phyloP scores from a whole-genome alignment of 129 eudicot species.

The Heracleum sosnowskyi region DNA sequence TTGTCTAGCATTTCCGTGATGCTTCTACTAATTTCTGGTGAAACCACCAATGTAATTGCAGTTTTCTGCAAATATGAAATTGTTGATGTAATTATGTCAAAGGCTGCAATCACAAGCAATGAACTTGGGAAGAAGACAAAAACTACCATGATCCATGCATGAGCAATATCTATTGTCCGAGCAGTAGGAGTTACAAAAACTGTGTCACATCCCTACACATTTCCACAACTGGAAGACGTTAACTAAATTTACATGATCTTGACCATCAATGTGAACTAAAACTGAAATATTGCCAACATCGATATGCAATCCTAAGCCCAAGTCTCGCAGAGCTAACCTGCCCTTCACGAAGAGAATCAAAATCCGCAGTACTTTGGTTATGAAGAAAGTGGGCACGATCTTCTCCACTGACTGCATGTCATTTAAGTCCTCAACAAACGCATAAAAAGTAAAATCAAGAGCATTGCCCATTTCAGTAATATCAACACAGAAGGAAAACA shows the following conservation, averaged over 20 bases:
- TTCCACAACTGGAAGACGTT: conserved; percentile 7
- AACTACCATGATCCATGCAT: conserved; percentile 89
- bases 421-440: conserved; percentile 12
- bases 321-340: conserved; percentile 33
- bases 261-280: conserved; percentile 7
- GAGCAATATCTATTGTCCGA: conserved; percentile 80
- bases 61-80: conserved; percentile 49
- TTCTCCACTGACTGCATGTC: conserved; percentile 70
- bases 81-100: not conserved
- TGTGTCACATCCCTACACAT: conserved; percentile 81
- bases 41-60: conserved; percentile 69
- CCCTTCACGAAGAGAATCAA: conserved; percentile 76
- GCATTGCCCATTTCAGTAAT: not conserved
- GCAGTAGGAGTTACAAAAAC: conserved; percentile 95
- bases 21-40: conserved; percentile 53
- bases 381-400: conserved; percentile 80
- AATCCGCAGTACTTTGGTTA: conserved; percentile 92
- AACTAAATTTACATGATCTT: conserved; percentile 7
- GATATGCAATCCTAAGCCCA: not conserved
- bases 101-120: not conserved
- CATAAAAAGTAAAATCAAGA: not conserved
- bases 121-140: not conserved
- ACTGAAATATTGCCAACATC: not conserved
- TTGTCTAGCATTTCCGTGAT: conserved; percentile 66
- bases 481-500: not conserved